Percentiles rank a stretch among this genome's conserved stretches.
Evolutionary conservation across 139 green algal species (phyloP).

Genomic region (Eudorina sp.): DNA sequence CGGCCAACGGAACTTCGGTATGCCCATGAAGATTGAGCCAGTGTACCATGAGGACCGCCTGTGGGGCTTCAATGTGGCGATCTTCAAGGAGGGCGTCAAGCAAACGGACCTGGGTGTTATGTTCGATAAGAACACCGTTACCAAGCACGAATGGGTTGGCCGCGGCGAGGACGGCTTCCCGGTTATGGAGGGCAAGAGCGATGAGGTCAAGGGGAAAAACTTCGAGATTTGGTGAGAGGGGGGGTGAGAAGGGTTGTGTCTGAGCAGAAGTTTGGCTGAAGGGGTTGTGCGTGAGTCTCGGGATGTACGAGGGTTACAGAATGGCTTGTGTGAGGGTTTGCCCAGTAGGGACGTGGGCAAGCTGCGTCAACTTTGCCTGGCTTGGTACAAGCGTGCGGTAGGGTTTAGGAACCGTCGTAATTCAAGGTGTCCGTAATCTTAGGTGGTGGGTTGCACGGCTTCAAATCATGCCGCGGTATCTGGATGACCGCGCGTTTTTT

Average conservation of each 20-base stretch:
- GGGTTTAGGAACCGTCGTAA: too few relatives aligned
- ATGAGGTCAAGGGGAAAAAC: constrained; percentile 81
- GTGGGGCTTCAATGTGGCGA: constrained; percentile 80
- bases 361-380: too few relatives aligned
- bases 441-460: too few relatives aligned
- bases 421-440: too few relatives aligned
- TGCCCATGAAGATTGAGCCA: constrained; percentile 74
- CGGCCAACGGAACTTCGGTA: constrained; percentile 79
- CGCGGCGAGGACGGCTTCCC: constrained; percentile 84
- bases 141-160: constrained; percentile 86
- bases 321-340: too few relatives aligned
- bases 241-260: not conserved
- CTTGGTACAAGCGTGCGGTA: too few relatives aligned
- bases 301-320: too few relatives aligned
- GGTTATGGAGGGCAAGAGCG: constrained; percentile 74
- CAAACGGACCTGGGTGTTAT: constrained; percentile 74
- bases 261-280: too few relatives aligned
- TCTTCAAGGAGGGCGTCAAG: constrained; percentile 80
- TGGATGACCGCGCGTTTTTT: too few relatives aligned
- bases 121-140: constrained; percentile 77
- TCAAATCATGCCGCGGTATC: too few relatives aligned
- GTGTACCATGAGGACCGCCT: constrained; percentile 57
- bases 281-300: too few relatives aligned
- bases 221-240: constrained; percentile 78
- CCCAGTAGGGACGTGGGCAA: too few relatives aligned